Percentiles rank a stretch among this genome's conserved stretches.
phyloP scores from a whole-genome alignment of 495 filamentous ascomycete species.

The Annulohypoxylon maeteangense region DNA sequence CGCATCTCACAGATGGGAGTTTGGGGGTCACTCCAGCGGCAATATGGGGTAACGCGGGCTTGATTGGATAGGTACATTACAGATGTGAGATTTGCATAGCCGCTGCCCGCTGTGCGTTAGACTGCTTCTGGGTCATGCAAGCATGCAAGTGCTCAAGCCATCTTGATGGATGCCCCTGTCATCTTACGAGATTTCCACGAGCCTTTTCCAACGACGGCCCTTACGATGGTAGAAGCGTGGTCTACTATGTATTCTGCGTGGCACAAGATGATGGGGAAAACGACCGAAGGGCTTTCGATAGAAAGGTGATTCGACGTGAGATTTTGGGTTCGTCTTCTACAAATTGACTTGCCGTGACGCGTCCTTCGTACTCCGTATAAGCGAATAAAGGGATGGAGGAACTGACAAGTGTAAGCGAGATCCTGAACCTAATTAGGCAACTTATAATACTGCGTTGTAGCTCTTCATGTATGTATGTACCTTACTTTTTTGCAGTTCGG shows the following conservation, averaged over 20 bases:
- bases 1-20: slow-evolving; percentile 28
- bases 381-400: slow-evolving; percentile 29
- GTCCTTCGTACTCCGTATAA: slow-evolving; percentile 19
- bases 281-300: slow-evolving; percentile 12
- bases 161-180: slow-evolving; percentile 46
- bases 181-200: slow-evolving; percentile 40
- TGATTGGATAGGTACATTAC: slow-evolving; percentile 48
- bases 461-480: slow-evolving; percentile 7
- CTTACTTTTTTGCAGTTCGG: slow-evolving; percentile 27
- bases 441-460: too few relatives aligned
- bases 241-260: background rate
- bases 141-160: slow-evolving; percentile 53
- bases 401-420: slow-evolving; percentile 35
- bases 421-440: slow-evolving; percentile 37
- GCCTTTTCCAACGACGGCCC: slow-evolving; percentile 42
- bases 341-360: slow-evolving; percentile 27
- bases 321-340: slow-evolving; percentile 24
- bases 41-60: slow-evolving; percentile 44
- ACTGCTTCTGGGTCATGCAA: slow-evolving; percentile 51
- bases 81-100: slow-evolving; percentile 54
- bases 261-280: slow-evolving; percentile 6
- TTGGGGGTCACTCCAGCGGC: slow-evolving; percentile 32
- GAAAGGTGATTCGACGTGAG: slow-evolving; percentile 1
- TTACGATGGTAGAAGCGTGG: slow-evolving; percentile 7
- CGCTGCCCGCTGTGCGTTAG: slow-evolving; percentile 55